phyloP scores from a whole-genome alignment of 208 protist genomes.

The Spongospora subterranea region DNA sequence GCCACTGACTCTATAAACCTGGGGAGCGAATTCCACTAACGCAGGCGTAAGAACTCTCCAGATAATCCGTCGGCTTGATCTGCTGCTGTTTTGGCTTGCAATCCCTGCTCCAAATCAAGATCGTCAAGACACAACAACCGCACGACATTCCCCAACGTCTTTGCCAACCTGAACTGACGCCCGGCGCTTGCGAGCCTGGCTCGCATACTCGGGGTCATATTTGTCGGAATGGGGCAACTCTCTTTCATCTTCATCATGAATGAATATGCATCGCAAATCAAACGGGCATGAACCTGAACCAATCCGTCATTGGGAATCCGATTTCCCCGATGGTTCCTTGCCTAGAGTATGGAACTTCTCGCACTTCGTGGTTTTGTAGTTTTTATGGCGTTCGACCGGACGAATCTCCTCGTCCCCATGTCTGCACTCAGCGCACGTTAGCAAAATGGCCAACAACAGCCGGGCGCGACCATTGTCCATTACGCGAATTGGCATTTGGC shows the following conservation, averaged over 20 bases:
- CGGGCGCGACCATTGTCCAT: background rate
- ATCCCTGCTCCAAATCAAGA: too few species aligned
- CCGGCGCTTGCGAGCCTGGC: background rate
- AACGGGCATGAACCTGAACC: background rate
- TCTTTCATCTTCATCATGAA: conserved; percentile 39
- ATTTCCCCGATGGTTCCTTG: background rate
- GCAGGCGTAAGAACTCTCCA: too few species aligned
- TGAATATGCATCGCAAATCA: conserved; percentile 33
- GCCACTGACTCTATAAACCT: too few species aligned
- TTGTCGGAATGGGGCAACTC: conserved; percentile 10
- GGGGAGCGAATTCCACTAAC: too few species aligned
- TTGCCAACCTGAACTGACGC: conserved; percentile 46
- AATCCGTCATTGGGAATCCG: background rate
- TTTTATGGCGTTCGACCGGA: conserved; percentile 11
- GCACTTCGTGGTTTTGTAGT: conserved; percentile 49
- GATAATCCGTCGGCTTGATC: too few species aligned
- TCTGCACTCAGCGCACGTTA: background rate
- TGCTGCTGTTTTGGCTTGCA: too few species aligned
- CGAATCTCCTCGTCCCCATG: conserved; percentile 42
- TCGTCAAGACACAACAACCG: too few species aligned
- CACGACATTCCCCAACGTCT: too few species aligned
- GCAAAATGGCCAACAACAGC: background rate
- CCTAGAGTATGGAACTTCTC: conserved; percentile 33
- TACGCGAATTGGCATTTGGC: conserved; percentile 46
- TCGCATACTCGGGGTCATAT: conserved; percentile 40